These are phyloP conservation scores for Botrytis squamosa DNA, from an alignment of 2,329 filamentous ascomycete genomes.

Conservation along the genomic window DNA sequence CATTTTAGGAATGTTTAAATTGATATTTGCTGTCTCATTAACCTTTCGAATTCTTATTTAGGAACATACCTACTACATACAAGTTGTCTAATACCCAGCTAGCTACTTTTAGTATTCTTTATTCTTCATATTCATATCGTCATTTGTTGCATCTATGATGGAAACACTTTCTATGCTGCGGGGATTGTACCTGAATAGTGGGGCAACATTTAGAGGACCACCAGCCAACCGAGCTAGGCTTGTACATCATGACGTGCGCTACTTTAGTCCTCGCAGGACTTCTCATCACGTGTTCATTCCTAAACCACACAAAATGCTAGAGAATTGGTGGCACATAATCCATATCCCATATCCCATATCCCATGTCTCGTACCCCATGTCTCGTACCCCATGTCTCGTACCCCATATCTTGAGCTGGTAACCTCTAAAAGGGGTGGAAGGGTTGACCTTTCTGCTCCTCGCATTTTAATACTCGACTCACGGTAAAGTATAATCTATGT, in stretches of 20 bases:
- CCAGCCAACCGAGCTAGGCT: not conserved
- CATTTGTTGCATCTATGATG: constrained; percentile 3
- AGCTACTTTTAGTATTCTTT: not conserved
- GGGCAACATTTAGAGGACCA: not conserved
- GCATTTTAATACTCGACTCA: not conserved
- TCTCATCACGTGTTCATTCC: constrained; percentile 3
- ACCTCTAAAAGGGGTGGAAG: not conserved
- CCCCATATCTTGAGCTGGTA: not conserved
- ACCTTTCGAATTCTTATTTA: not conserved
- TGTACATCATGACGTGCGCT: not conserved
- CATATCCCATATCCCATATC: not conserved
- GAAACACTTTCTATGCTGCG: constrained; percentile 4
- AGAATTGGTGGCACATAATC: not conserved
- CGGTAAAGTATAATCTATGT: not conserved
- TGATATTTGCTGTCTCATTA: constrained; percentile 4
- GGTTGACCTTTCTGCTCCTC: not conserved
- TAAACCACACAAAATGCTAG: not conserved
- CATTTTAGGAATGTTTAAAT: not conserved
- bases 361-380: not conserved
- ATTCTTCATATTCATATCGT: constrained; percentile 1
- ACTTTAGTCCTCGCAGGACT: not conserved
- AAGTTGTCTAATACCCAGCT: not conserved
- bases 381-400: not conserved
- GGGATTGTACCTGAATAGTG: constrained; percentile 4
- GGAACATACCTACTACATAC: not conserved